phyloP scores from a whole-genome alignment of 1,139 yeast species.

The Hyphopichia wangnamkhiaoensis region DNA sequence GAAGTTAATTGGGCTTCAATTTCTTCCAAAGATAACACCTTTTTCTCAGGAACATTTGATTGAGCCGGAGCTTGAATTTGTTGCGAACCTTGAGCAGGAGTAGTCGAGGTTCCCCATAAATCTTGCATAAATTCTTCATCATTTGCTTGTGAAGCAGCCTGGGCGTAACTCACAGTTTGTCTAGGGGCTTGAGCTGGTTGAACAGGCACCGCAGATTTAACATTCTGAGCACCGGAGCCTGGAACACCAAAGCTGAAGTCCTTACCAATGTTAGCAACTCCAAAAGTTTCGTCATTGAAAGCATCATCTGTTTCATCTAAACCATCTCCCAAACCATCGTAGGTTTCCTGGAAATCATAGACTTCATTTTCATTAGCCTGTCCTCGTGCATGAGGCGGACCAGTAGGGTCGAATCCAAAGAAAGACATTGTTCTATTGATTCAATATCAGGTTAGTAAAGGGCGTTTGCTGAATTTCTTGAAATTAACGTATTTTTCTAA shows the following conservation, averaged over 20 bases:
- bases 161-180: constrained; percentile 57
- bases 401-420: constrained; percentile 55
- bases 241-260: constrained; percentile 72
- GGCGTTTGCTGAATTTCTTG: no score
- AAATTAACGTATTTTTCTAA: not conserved
- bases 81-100: constrained; percentile 16
- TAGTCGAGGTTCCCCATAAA: constrained; percentile 46
- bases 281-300: constrained; percentile 87
- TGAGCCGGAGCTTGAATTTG: constrained; percentile 6
- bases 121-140: constrained; percentile 54
- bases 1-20: constrained; percentile 72
- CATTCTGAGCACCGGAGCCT: constrained; percentile 14
- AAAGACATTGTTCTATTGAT: constrained; percentile 46
- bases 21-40: constrained; percentile 68
- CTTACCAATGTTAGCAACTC: constrained; percentile 60
- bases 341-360: constrained; percentile 81
- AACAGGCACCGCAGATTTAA: constrained; percentile 11
- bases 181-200: constrained; percentile 16
- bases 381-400: constrained; percentile 31
- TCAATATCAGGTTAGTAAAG: not conserved
- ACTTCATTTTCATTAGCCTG: constrained; percentile 23
- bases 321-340: constrained; percentile 73
- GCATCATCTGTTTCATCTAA: constrained; percentile 76
- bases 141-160: constrained; percentile 45
- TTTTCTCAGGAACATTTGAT: constrained; percentile 28